Conservation (phyloP, 805 yeast genomes). For the Ogataea zsoltii region DNA sequence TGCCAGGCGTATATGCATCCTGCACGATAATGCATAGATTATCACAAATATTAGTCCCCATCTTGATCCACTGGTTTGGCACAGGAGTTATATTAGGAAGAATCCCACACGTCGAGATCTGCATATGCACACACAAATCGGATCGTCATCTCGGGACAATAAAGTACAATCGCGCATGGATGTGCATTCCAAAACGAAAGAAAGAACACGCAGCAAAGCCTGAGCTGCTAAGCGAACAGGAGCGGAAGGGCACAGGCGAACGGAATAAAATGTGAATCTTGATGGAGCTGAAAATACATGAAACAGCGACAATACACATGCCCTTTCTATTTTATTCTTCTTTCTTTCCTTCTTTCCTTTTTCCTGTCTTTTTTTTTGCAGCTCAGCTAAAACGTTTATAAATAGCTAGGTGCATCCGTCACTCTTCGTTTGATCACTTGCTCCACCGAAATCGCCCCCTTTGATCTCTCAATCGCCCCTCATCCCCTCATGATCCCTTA, state of each 20-base stretch:
- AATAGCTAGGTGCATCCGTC: conserved; percentile 63
- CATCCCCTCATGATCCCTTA: not conserved
- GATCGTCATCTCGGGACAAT: not conserved
- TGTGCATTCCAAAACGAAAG: conserved; percentile 1
- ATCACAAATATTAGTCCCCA: not conserved
- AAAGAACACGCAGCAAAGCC: conserved; percentile 1
- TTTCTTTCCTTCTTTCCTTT: conserved; percentile 62
- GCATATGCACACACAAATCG: not conserved
- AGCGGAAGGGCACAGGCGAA: not conserved
- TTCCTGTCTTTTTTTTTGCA: conserved; percentile 76
- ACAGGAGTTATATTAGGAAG: not conserved
- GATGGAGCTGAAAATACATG: conserved; percentile 67
- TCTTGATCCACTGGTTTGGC: not conserved
- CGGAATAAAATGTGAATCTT: conserved; percentile 26
- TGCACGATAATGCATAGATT: not conserved
- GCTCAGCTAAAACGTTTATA: conserved; percentile 68
- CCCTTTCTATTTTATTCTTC: conserved; percentile 63
- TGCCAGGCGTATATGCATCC: not conserved
- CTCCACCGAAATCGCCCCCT: no score
- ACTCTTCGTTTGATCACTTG: no score
- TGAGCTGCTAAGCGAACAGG: conserved; percentile 4
- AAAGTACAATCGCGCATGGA: conserved; percentile 1
- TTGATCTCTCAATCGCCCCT: no score
- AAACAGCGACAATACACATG: conserved; percentile 63
- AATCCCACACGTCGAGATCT: not conserved